Evolutionary conservation across 192 early-diverging fungal genomes (phyloP).

Genomic region (Phlyctochytrium arcticum): DNA sequence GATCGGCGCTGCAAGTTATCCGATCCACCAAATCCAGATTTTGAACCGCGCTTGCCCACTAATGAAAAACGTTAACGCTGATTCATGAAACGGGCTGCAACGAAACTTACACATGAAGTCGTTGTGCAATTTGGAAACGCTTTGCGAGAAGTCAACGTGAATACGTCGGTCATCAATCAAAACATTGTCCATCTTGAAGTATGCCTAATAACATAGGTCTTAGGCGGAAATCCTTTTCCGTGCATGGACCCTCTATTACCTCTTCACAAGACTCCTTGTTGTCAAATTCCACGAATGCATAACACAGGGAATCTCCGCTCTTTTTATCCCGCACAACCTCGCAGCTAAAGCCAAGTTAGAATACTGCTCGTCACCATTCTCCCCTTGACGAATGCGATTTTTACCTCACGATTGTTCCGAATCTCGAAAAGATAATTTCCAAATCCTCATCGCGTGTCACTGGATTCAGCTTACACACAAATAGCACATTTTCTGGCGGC

Average conservation of each 20-base stretch:
- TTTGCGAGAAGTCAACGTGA: conserved; percentile 97
- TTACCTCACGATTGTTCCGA: conserved; percentile 74
- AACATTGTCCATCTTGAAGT: conserved; percentile 96
- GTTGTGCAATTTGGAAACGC: conserved; percentile 77
- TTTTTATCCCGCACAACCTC: conserved; percentile 85
- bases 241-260: no score
- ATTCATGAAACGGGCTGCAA: neutral
- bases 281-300: conserved; percentile 96
- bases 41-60: conserved; percentile 28
- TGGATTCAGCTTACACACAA: conserved; percentile 93
- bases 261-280: conserved; percentile 82
- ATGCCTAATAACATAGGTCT: no score
- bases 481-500: conserved; percentile 94
- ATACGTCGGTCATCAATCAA: conserved; percentile 94
- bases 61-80: conserved; percentile 4
- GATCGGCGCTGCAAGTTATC: conserved; percentile 24
- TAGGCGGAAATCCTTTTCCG: no score
- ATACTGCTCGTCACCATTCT: neutral
- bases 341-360: conserved; percentile 55
- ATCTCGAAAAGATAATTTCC: conserved; percentile 87
- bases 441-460: conserved; percentile 87
- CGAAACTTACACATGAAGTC: conserved; percentile 63
- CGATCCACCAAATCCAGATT: conserved; percentile 33
- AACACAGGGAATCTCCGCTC: conserved; percentile 78
- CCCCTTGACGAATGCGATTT: neutral